Conservation (phyloP, 371 early-diverging fungal species). For the Thermomucor indicae-seudaticae region DNA sequence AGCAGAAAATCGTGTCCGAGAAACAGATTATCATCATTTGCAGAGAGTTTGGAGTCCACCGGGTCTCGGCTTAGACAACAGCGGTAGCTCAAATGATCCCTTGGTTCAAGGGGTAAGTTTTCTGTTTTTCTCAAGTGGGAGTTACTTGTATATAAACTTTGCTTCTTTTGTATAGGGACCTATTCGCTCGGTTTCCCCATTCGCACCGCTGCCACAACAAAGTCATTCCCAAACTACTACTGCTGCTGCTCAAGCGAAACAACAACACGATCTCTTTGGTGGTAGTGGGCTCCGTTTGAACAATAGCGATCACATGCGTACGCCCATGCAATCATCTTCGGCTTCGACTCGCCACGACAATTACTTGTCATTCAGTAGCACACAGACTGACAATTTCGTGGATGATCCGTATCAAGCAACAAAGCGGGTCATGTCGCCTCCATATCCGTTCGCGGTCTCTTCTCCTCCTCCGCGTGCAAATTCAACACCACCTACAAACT, state of each 20-base stretch:
- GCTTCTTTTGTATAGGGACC: no score
- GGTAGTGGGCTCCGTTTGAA: no score
- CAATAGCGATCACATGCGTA: no score
- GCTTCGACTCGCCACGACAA: not conserved
- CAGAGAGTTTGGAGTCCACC: not conserved
- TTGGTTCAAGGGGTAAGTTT: conserved; percentile 1
- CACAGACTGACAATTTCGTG: not conserved
- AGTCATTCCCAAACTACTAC: no score
- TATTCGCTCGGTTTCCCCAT: not conserved
- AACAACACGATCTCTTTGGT: no score
- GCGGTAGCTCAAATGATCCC: not conserved
- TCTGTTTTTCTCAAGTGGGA: not conserved
- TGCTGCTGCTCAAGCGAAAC: no score
- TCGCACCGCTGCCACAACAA: not conserved
- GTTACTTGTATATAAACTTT: not conserved
- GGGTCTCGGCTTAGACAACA: not conserved
- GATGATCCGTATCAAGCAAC: not conserved
- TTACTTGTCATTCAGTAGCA: not conserved
- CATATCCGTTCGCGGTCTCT: conserved; percentile 23
- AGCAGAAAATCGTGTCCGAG: no score
- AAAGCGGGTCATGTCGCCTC: conserved; percentile 21
- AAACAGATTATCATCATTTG: conserved; percentile 1
- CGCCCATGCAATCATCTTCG: not conserved
- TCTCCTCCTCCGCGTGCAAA: conserved; percentile 39
- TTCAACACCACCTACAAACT: conserved; percentile 37